Evolutionary conservation across 805 yeast species (phyloP).

Genomic region (Metschnikowia koreensis): DNA sequence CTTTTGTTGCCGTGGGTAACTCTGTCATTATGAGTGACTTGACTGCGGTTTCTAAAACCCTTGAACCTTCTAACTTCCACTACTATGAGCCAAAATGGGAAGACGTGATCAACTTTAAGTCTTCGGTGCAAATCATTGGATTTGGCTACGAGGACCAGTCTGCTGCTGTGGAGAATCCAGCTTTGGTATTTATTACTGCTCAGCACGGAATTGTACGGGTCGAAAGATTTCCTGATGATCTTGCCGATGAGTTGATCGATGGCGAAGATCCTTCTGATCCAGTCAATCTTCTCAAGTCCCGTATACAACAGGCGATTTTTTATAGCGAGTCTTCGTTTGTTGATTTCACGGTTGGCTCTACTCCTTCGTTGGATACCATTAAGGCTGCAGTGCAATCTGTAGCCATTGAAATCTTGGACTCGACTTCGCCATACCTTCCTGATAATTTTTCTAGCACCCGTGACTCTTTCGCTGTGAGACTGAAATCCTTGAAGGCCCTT

Average conservation of each 20-base stretch:
- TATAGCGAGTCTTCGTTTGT: conserved; percentile 50
- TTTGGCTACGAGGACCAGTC: conserved; percentile 50
- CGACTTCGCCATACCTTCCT: conserved; percentile 58
- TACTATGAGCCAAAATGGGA: conserved; percentile 67
- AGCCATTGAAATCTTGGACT: conserved; percentile 53
- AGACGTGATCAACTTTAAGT: conserved; percentile 63
- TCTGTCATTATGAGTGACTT: conserved; percentile 68
- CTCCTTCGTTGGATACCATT: conserved; percentile 17
- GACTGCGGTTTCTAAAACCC: conserved; percentile 31
- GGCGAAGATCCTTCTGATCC: conserved; percentile 23
- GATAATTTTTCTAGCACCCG: conserved; percentile 48
- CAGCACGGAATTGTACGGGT: conserved; percentile 62
- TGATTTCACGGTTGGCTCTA: conserved; percentile 48
- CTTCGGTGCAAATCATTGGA: conserved; percentile 55
- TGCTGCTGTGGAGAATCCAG: conserved; percentile 34
- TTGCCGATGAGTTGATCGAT: conserved; percentile 12
- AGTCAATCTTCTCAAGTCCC: conserved; percentile 55
- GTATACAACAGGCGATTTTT: conserved; percentile 81
- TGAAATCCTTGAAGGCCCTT: conserved; percentile 42
- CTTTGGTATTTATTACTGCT: conserved; percentile 48
- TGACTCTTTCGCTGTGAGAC: conserved; percentile 52
- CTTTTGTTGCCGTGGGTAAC: conserved; percentile 57
- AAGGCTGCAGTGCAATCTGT: conserved; percentile 46
- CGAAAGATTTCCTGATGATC: conserved; percentile 40
- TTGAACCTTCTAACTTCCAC: conserved; percentile 18